phyloP scores from a whole-genome alignment of 345 rosid genomes.

The Citropsis articulata region DNA sequence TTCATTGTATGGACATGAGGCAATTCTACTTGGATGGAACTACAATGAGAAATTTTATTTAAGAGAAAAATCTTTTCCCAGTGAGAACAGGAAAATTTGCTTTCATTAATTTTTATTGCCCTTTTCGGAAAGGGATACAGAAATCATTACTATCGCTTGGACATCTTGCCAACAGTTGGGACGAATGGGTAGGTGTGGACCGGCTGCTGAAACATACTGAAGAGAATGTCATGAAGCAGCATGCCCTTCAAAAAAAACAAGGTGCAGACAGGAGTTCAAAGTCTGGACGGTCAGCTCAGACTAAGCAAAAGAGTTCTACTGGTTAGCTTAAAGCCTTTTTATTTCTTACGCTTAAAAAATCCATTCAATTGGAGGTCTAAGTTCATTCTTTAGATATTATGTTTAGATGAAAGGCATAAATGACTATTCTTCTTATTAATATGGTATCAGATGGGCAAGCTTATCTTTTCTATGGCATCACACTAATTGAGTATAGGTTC shows the following conservation, averaged over 20 bases:
- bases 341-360: not conserved
- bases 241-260: conserved; percentile 53
- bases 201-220: conserved; percentile 62
- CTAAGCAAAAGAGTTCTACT: conserved; percentile 53
- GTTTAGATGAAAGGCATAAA: not conserved
- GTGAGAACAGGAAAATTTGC: conserved; percentile 11
- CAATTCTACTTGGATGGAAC: not conserved
- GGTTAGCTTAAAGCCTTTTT: conserved; percentile 36
- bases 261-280: conserved; percentile 60
- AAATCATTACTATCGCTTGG: conserved; percentile 41
- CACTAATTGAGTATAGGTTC: not conserved
- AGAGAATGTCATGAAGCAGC: conserved; percentile 70
- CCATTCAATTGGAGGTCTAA: not conserved
- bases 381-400: not conserved
- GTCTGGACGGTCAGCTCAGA: conserved; percentile 59
- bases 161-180: conserved; percentile 79
- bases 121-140: conserved; percentile 27
- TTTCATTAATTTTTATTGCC: conserved; percentile 34
- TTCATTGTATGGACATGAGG: not conserved
- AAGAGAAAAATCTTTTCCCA: not conserved
- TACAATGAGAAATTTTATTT: not conserved
- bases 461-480: not conserved
- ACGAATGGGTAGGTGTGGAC: conserved; percentile 86
- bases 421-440: not conserved
- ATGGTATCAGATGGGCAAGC: not conserved